Conservation (phyloP, 805 yeast genomes). For the Saccharomycopsis microspora region DNA sequence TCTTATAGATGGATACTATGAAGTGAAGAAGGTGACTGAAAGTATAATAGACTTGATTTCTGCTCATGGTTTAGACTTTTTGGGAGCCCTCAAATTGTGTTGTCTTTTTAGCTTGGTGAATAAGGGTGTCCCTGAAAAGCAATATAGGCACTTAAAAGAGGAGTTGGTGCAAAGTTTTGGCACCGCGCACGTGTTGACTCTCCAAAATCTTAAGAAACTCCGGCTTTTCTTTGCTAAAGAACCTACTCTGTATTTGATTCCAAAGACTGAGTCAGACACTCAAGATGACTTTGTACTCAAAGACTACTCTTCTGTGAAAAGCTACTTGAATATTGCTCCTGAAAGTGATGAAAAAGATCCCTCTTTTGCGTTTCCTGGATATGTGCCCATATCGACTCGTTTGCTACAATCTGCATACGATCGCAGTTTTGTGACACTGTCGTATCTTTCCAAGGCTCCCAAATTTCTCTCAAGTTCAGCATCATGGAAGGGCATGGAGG, state of each 20-base stretch:
- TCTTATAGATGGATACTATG: slow-evolving; percentile 11
- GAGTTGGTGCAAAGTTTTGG: slow-evolving; percentile 61
- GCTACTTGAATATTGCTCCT: slow-evolving; percentile 41
- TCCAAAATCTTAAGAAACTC: slow-evolving; percentile 37
- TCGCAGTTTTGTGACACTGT: slow-evolving; percentile 35
- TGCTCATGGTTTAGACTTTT: slow-evolving; percentile 22
- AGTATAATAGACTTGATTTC: slow-evolving; percentile 40
- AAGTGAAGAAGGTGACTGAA: slow-evolving; percentile 19
- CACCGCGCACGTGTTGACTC: slow-evolving; percentile 31
- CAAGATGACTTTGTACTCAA: slow-evolving; percentile 19
- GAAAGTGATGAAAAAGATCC: slow-evolving; percentile 26
- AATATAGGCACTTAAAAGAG: slow-evolving; percentile 40
- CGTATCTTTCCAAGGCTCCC: slow-evolving; percentile 16
- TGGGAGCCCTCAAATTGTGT: slow-evolving; percentile 39
- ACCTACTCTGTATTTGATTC: slow-evolving; percentile 10
- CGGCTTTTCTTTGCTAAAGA: slow-evolving; percentile 34
- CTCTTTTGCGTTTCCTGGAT: slow-evolving; percentile 68
- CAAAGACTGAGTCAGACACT: neutral
- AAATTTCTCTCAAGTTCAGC: slow-evolving; percentile 18
- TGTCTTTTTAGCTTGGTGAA: slow-evolving; percentile 50
- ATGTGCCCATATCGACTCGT: slow-evolving; percentile 64
- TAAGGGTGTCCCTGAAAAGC: slow-evolving; percentile 59
- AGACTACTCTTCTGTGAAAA: slow-evolving; percentile 24
- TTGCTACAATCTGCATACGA: slow-evolving; percentile 58
- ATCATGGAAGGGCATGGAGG: slow-evolving; percentile 30